phyloP scores from a whole-genome alignment of 2,329 filamentous ascomycete genomes.

The Aspergillus niger region DNA sequence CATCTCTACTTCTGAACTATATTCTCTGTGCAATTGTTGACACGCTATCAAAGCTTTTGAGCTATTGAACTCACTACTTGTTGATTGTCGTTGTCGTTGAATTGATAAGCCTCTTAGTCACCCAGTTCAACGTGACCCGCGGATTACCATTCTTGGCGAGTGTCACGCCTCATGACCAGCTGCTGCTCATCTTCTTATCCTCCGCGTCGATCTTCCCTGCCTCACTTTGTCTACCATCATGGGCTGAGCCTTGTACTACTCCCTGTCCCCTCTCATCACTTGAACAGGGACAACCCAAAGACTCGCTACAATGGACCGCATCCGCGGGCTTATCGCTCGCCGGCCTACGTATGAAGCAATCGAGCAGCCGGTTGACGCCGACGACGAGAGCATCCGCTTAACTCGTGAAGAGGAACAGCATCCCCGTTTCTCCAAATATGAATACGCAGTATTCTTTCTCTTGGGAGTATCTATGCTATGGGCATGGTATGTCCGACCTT shows the following conservation, averaged over 20 bases:
- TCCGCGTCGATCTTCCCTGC: conserved; percentile 19
- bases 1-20: conserved; percentile 14
- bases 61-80: too few species aligned
- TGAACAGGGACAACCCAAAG: conserved; percentile 1
- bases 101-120: conserved; percentile 15
- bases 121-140: conserved; percentile 10
- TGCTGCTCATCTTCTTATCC: conserved; percentile 1
- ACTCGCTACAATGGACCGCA: conserved; percentile 33
- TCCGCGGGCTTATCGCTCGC: conserved; percentile 36
- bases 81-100: neutral
- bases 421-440: conserved; percentile 72
- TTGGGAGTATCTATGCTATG: conserved; percentile 93
- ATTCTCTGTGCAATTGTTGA: neutral
- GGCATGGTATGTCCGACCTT: conserved; percentile 71
- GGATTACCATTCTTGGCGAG: conserved; percentile 10
- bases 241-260: conserved; percentile 9
- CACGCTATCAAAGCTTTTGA: too few species aligned
- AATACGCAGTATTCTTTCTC: conserved; percentile 82
- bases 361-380: conserved; percentile 28
- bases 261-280: neutral
- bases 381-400: conserved; percentile 32
- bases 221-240: conserved; percentile 14
- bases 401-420: conserved; percentile 14
- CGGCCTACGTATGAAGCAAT: conserved; percentile 34
- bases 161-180: conserved; percentile 7